Base-by-base conservation (phyloP, 2,329 filamentous ascomycete species). In the Cladosporium sp. region DNA sequence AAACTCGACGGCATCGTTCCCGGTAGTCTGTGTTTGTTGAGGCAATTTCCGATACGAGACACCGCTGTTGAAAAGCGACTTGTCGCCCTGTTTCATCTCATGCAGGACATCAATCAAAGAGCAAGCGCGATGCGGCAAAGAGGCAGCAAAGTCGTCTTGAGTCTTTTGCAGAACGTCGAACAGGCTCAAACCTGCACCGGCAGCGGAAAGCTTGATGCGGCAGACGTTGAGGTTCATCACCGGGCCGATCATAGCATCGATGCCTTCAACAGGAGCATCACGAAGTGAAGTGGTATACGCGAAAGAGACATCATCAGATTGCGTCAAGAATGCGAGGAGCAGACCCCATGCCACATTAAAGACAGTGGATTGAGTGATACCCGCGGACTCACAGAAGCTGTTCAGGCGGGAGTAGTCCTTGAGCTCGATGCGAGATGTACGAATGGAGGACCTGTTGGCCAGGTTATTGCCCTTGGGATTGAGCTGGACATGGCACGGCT, bases 261-360 rank as follows among this genome's bases (percentile, higher is more conserved):
- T 58, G 11, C 63, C 52, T 33, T 65, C 49, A 29, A 67, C 44
- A 14, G 66, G 66, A 23, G 66, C 37, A 76, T 65, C 74, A 18
- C 77, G 75, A 10, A 76, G 76, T 0, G 76, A 76, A 1, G 76
- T 76, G 23, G 77, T 71, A 57, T 78, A 78, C 4, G 75, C 76
- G 49, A 77, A 78, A 66, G 76, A 78, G 1, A 77, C 71, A 61
- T 77, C 75, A 2, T 73, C 69, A 0, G 73, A 77, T 1, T 65
- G 53, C 7, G 53, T 59, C 37, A 59, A 12, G 46, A 65, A 65
- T 6, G 62, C 49, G 29, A 65, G 62, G 12, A 65, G 40, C 14
- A 65, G 16, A 4, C 40, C 53, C 62, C 62, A 65, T 10, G 62
- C 62, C 11, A 59, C 62, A 5, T 65, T 58, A 46, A 65, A 65